phyloP scores from a whole-genome alignment of 805 yeast genomes.

The Spathaspora passalidarum region DNA sequence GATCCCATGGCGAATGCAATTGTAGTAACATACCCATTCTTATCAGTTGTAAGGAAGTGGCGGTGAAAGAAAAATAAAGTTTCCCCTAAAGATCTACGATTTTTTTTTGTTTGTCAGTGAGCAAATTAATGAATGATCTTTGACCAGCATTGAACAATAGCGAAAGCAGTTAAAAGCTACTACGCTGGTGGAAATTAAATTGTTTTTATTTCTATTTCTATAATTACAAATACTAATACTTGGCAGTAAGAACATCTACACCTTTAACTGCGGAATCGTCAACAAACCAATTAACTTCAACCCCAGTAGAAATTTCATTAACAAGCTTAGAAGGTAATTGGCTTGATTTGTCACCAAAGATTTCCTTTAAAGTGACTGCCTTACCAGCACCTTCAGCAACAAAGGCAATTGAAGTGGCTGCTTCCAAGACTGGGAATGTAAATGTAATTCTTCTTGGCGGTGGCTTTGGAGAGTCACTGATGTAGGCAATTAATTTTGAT shows the following conservation, averaged over 20 bases:
- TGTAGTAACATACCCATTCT: conserved; percentile 15
- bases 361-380: conserved; percentile 65
- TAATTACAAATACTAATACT: conserved; percentile 22
- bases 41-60: too few relatives aligned
- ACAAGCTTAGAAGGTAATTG: conserved; percentile 74
- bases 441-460: conserved; percentile 90
- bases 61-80: too few relatives aligned
- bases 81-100: too few relatives aligned
- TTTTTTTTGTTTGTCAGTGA: too few relatives aligned
- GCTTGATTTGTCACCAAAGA: conserved; percentile 52
- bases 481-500: conserved; percentile 52
- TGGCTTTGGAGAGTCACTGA: conserved; percentile 87
- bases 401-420: conserved; percentile 59
- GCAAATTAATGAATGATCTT: too few relatives aligned
- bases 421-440: conserved; percentile 71
- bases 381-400: conserved; percentile 90
- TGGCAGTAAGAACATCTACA: conserved; percentile 43
- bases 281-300: conserved; percentile 77
- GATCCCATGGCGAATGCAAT: background rate
- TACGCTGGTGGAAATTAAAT: too few relatives aligned
- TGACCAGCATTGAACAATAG: too few relatives aligned
- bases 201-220: background rate
- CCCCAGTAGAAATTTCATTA: conserved; percentile 45
- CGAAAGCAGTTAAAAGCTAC: too few relatives aligned
- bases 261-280: conserved; percentile 73